Percentiles rank a stretch among this genome's conserved stretches.
Evolutionary conservation across 345 rosid genomes (phyloP).

Genomic region (Anastatica hierochuntica): DNA sequence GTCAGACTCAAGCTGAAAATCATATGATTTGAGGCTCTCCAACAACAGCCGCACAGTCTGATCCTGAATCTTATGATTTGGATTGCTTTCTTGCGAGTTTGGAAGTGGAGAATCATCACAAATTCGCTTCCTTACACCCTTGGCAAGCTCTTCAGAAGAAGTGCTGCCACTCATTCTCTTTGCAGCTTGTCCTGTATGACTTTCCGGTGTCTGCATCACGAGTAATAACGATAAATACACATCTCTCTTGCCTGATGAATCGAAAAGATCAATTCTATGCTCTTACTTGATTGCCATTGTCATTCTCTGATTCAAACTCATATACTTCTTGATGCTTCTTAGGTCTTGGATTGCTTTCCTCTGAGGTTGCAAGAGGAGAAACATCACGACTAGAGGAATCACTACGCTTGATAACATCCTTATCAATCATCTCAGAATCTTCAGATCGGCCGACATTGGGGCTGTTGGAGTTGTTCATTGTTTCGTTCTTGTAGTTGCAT

Average conservation of each 20-base stretch:
- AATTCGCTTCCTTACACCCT: conserved; percentile 2
- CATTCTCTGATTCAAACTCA: conserved; percentile 24
- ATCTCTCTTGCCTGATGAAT: not conserved
- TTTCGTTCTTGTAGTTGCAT: conserved; percentile 15
- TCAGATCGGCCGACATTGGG: conserved; percentile 10
- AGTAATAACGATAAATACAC: not conserved
- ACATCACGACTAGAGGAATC: conserved; percentile 11
- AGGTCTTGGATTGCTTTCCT: conserved; percentile 11
- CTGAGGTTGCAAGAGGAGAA: conserved; percentile 18
- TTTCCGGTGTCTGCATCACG: conserved; percentile 18
- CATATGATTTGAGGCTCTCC: conserved; percentile 45
- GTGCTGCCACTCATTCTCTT: not conserved
- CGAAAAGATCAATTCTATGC: not conserved
- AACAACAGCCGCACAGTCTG: conserved; percentile 26
- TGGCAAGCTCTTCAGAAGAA: not conserved
- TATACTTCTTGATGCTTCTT: conserved; percentile 38
- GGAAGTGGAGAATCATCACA: conserved; percentile 11
- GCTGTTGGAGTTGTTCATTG: conserved; percentile 2
- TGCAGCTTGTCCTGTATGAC: conserved; percentile 2
- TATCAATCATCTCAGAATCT: conserved; percentile 15
- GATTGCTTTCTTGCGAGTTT: conserved; percentile 9
- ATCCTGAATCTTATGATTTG: conserved; percentile 17
- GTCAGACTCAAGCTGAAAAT: conserved; percentile 36
- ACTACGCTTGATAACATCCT: conserved; percentile 13
- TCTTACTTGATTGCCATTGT: conserved; percentile 17